Base-by-base conservation (phyloP, 495 filamentous ascomycete species). In the Penicillium pancosmium region DNA sequence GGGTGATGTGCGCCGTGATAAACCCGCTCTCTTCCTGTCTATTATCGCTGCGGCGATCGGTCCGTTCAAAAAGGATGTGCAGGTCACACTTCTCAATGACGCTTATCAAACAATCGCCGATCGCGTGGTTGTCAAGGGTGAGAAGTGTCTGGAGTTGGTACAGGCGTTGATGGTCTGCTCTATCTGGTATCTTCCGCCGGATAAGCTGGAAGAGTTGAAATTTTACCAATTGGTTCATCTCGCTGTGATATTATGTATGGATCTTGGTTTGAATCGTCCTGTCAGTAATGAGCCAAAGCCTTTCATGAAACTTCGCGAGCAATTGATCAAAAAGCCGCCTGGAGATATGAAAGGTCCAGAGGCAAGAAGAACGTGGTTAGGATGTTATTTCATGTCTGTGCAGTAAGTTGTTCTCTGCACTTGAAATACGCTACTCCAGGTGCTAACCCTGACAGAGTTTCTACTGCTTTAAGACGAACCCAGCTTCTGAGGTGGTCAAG, bases 201-300 rank as follows among this genome's bases (percentile, higher is more conserved):
- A 93, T 53, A 80, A 88, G 54, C 89, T 86, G 50, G 91, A 96
- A 56, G 90, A 97, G 73, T 81, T 94, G 61, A 95, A 94, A 66
- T 96, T 93, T 68, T 95, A 95, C 70, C 90, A 93, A 72, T 78
- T 95, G 53, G 86, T 91, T 25, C 90, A 97, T 65, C 83, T 93
- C 52, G 91, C 92, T 7, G 89, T 91, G 34, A 78, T 89, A 38
- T 88, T 97, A 85, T 90, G 86, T 12, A 86, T 97, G 63, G 94
- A 98, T 67, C 81, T 97, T 41, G 93, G 92, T 0, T 81, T 98
- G 33, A 87, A 91, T 8, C 82, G 80, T 51, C 71, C 69, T 8
- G 60, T 64, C 3, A 48, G 52, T 49, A 56, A 61, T 13, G 68
- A 67, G 27, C 59, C 56, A 23, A 77, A 62, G 23, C 65, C 61